Percentiles rank a stretch among this genome's conserved stretches.
These are phyloP conservation scores for Ambispora gerdemannii DNA, from an alignment of 192 early-diverging fungal genomes.

Conservation along the genomic window DNA sequence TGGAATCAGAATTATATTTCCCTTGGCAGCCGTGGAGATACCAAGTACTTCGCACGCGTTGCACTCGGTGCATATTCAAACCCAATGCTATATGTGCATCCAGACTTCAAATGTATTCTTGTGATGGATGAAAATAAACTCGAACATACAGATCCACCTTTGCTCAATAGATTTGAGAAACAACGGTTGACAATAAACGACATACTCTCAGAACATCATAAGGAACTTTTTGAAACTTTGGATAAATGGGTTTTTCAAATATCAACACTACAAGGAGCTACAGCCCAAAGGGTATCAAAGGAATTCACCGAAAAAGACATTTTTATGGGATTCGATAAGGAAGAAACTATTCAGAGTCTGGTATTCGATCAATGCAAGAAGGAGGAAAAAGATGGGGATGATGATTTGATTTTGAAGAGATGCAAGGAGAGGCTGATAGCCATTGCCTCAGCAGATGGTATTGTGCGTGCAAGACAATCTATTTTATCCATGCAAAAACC, in stretches of 20 bases:
- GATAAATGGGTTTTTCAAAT: constrained; percentile 6
- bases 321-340: constrained; percentile 30
- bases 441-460: constrained; percentile 24
- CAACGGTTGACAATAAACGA: constrained; percentile 27
- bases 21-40: constrained; percentile 8
- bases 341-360: constrained; percentile 30
- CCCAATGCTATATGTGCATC: constrained; percentile 28
- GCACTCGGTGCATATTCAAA: constrained; percentile 32
- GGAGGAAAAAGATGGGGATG: not conserved
- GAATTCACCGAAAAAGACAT: constrained; percentile 22
- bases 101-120: constrained; percentile 27
- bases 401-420: not conserved
- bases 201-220: not conserved
- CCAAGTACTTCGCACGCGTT: constrained; percentile 24
- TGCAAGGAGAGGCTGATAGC: constrained; percentile 23
- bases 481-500: not conserved
- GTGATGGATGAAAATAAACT: constrained; percentile 30
- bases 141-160: constrained; percentile 24
- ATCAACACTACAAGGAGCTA: not conserved
- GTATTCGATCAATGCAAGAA: constrained; percentile 16
- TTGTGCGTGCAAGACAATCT: constrained; percentile 16
- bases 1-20: constrained; percentile 34
- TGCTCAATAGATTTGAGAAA: constrained; percentile 29
- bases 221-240: not conserved
- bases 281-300: not conserved